Conservation (phyloP, 768 basidiomycete genomes). For the Coprinellus aureogranulatus region DNA sequence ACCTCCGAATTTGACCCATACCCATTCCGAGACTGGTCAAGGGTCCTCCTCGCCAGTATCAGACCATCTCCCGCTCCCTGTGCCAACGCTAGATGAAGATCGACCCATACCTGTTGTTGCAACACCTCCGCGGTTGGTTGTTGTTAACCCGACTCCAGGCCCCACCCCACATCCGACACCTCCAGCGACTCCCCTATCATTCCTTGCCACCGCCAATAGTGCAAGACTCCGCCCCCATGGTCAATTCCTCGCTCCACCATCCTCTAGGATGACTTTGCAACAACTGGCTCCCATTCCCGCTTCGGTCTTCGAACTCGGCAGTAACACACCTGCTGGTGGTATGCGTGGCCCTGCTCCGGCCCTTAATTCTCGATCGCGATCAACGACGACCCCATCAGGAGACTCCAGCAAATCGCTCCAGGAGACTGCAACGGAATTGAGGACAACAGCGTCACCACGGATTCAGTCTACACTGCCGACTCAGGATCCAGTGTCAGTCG, state of each 20-base stretch:
- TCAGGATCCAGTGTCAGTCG: neutral
- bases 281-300: neutral
- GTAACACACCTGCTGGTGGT: neutral
- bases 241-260: conserved; percentile 1
- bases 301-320: neutral
- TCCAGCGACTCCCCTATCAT: conserved; percentile 61
- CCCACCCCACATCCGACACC: conserved; percentile 79
- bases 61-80: neutral
- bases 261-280: neutral
- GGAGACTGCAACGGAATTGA: neutral
- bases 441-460: neutral
- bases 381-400: neutral
- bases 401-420: neutral
- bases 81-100: neutral
- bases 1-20: neutral
- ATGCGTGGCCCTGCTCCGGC: neutral
- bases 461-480: neutral
- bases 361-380: neutral
- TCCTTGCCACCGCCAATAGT: neutral
- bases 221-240: neutral
- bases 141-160: conserved; percentile 75
- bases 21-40: neutral
- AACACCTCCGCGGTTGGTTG: conserved; percentile 54
- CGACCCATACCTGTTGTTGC: neutral
- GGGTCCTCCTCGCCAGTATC: neutral